Evolutionary conservation across 202 grass and related monocot species (phyloP).

Genomic region (Bolboschoenoplectus hybrid): DNA sequence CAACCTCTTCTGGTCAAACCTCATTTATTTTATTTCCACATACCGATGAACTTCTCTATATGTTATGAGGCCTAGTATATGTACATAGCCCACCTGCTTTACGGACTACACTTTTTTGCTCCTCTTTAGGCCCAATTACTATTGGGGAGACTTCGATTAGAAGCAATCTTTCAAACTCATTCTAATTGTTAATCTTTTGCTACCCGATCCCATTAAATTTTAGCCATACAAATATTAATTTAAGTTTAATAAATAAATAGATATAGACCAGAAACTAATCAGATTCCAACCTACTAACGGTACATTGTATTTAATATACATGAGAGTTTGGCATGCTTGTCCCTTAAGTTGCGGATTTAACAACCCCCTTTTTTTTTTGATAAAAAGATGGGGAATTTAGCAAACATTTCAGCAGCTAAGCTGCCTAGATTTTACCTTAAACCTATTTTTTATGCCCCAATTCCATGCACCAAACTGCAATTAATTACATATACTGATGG

Average conservation of each 20-base stretch:
- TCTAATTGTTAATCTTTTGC: background rate
- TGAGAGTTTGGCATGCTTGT: slow-evolving; percentile 3
- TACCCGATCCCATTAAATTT: background rate
- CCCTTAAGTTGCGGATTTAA: slow-evolving; percentile 22
- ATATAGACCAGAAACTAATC: too few relatives aligned
- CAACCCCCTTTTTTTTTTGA: too few relatives aligned
- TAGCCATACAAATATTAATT: background rate
- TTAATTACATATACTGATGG: background rate
- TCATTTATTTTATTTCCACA: background rate
- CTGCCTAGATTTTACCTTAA: background rate
- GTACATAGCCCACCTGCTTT: background rate
- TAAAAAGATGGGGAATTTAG: background rate
- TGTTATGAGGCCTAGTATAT: background rate
- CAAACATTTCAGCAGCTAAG: slow-evolving; percentile 23
- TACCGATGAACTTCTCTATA: background rate
- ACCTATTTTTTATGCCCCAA: background rate
- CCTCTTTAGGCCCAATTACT: background rate
- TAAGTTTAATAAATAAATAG: too few relatives aligned
- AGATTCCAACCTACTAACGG: slow-evolving; percentile 33
- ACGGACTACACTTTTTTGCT: background rate
- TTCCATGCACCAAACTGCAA: background rate
- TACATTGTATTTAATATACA: background rate
- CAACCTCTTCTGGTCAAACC: too few relatives aligned
- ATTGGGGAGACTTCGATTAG: background rate
- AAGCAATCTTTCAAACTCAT: background rate